phyloP scores from a whole-genome alignment of 1,284 basidiomycete genomes.

The Microbotryomycetes sp. region DNA sequence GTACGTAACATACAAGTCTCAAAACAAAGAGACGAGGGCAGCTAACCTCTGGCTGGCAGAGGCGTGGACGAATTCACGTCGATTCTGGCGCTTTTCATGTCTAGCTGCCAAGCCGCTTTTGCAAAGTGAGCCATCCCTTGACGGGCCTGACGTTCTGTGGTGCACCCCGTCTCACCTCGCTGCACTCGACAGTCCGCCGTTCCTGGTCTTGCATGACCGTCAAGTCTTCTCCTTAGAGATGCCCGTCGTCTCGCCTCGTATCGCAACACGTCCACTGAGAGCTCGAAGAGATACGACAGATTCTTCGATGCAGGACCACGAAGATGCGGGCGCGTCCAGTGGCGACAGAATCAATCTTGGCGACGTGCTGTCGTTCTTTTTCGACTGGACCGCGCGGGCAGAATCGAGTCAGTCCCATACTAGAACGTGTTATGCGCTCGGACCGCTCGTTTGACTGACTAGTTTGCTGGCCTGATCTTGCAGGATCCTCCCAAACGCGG shows the following conservation, averaged over 20 bases:
- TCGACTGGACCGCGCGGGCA: neutral
- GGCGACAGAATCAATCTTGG: neutral
- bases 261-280: neutral
- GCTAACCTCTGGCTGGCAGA: neutral
- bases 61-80: constrained; percentile 19
- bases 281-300: too few relatives aligned
- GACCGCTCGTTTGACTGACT: neutral
- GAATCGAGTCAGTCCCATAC: neutral
- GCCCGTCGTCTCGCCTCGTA: neutral
- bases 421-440: neutral
- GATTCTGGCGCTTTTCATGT: constrained; percentile 17
- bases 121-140: neutral
- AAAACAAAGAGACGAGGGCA: neutral
- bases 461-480: neutral
- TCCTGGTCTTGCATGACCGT: neutral
- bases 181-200: too few relatives aligned
- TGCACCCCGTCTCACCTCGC: neutral
- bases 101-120: neutral
- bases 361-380: neutral
- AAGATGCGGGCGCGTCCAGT: neutral
- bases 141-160: neutral
- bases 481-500: neutral
- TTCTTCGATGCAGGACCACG: neutral
- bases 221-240: neutral
- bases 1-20: neutral